Base-by-base conservation (phyloP, 352 stramenopile genomes). In the Globisporangium alternatum region DNA sequence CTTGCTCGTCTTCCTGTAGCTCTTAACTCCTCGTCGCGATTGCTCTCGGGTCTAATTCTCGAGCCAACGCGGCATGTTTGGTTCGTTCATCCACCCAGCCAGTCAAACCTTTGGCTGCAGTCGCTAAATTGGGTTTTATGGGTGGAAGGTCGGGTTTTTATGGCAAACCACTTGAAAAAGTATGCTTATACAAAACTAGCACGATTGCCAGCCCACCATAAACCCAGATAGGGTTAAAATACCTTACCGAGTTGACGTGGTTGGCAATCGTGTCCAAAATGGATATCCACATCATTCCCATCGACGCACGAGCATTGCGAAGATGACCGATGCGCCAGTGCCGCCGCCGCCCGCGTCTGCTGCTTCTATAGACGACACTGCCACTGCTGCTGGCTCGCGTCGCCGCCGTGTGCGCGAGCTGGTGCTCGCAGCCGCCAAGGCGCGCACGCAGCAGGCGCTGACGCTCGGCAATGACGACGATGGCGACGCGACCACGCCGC, bases 381-480 rank as follows among this genome's bases (percentile, higher is more conserved):
- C 21, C 33, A 25, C 22, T 12, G 9, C 22, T 31, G 3, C 15
- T 58, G 22, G 17, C 2, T 21, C 35, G 3, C 65, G 72, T 19
- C 70, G 74, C 28, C 30, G 56, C 22, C 79, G 62, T 53, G 61
- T 91, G 65, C 80, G 83, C 28, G 74, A 72, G 54, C 76, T 93
- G 30, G 62, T 96, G 44, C 80, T 96, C 28, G 67, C 74, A 51
- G 85, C 85, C 28, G 87, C 85, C 57, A 86, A 83, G 60, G 65
- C 70, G 19, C 70, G 75, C 39, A 65, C 79, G 10, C 58, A 70
- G 37, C 67, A 82, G n/a, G 80, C 79, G 25, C 68, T 92, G 51
- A 79, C 76, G 17, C 60, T 86, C 13, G 33, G 33, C 6, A 39
- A 39, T 39, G 33, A 41, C 35, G 17, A 48, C 0, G 49, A 63